Evolutionary conservation across 2,329 filamentous ascomycete genomes (phyloP).

Genomic region (Aspergillus hortae): DNA sequence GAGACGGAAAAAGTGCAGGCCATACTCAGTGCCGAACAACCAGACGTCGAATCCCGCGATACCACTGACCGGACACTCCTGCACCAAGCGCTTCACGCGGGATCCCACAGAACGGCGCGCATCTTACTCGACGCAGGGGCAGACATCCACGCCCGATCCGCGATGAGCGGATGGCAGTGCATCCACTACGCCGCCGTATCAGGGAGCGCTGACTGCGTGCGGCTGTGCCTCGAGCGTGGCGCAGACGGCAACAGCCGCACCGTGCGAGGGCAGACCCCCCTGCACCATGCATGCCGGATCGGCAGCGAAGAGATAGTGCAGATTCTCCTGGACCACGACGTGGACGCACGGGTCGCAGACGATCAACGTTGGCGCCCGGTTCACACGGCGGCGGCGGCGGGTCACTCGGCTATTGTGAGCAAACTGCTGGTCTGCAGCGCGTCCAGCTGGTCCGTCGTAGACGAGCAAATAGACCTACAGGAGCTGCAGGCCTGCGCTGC

Average conservation of each 20-base stretch:
- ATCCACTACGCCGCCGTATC: background rate
- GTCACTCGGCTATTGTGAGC: background rate
- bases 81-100: background rate
- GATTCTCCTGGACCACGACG: background rate
- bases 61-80: background rate
- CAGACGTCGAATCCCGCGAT: background rate
- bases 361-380: background rate
- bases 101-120: background rate
- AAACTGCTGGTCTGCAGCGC: background rate
- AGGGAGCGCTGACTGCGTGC: background rate
- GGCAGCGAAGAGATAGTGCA: slow-evolving; percentile 1
- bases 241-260: background rate
- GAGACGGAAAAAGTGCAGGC: background rate
- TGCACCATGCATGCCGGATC: slow-evolving; percentile 1
- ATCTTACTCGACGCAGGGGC: background rate
- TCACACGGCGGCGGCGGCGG: background rate
- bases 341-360: background rate
- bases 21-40: background rate
- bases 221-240: background rate
- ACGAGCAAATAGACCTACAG: background rate
- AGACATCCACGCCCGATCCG: background rate
- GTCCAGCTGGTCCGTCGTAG: background rate
- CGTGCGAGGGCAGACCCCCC: background rate
- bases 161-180: background rate
- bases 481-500: slow-evolving; percentile 1